These are phyloP conservation scores for Silene conica DNA, from an alignment of 148 eudicot species.

Conservation along the genomic window DNA sequence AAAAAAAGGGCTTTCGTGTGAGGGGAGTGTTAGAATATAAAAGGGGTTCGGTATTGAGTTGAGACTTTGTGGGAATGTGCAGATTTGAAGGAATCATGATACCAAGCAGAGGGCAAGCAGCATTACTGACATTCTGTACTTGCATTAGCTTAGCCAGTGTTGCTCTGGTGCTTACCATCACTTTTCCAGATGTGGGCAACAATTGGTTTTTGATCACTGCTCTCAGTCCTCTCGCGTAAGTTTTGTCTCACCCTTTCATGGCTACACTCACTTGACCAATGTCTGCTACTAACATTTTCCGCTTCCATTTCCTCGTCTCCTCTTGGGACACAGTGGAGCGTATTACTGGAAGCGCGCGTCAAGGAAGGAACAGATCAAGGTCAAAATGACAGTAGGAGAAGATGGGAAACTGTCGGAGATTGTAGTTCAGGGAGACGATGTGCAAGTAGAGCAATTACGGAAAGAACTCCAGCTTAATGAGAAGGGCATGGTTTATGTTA, in stretches of 20 bases:
- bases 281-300: not conserved
- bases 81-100: constrained; percentile 94
- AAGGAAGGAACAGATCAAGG: constrained; percentile 89
- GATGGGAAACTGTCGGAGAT: constrained; percentile 69
- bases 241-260: not conserved
- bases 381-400: constrained; percentile 77
- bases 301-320: not conserved
- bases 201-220: constrained; percentile 76
- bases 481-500: constrained; percentile 96
- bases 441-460: constrained; percentile 77
- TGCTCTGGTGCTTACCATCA: constrained; percentile 87
- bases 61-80: not conserved
- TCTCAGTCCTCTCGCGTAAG: constrained; percentile 92
- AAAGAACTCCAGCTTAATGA: constrained; percentile 76
- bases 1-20: too few species aligned
- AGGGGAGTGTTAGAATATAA: too few species aligned
- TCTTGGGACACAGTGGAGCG: constrained; percentile 47
- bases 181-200: constrained; percentile 73
- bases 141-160: constrained; percentile 92
- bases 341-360: constrained; percentile 88
- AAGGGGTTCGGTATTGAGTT: too few species aligned
- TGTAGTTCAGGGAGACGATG: constrained; percentile 86
- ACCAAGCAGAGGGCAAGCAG: constrained; percentile 93
- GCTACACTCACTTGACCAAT: not conserved
- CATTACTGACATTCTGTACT: constrained; percentile 85